These are phyloP conservation scores for Sporothrix humicola DNA, from an alignment of 2,329 filamentous ascomycete species.

Conservation along the genomic window DNA sequence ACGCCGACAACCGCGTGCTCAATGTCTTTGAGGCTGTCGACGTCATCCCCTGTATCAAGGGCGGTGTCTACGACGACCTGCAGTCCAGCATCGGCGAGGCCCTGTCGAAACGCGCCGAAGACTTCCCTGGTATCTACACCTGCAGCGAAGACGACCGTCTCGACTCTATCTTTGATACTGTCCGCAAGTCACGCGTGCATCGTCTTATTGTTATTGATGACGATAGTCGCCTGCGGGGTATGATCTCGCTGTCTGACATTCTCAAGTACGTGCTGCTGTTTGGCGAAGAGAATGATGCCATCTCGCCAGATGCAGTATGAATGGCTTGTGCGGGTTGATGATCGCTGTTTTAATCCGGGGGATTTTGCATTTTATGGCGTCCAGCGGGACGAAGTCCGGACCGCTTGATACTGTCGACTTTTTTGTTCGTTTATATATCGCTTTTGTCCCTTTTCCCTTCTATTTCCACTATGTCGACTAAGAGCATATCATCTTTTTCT, in stretches of 20 bases:
- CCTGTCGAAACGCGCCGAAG: conserved; percentile 81
- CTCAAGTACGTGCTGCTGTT: conserved; percentile 90
- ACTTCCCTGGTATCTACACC: conserved; percentile 96
- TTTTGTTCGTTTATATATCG: neutral
- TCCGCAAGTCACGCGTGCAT: conserved; percentile 93
- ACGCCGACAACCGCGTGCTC: conserved; percentile 75
- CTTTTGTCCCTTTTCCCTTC: neutral
- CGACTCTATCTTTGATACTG: conserved; percentile 95
- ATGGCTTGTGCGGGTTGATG: neutral
- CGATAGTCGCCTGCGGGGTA: conserved; percentile 79
- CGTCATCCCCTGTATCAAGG: conserved; percentile 94
- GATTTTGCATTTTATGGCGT: conserved; percentile 16
- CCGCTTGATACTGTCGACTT: neutral
- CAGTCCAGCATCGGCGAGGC: conserved; percentile 87
- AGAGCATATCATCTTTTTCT: neutral
- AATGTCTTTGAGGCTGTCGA: conserved; percentile 99
- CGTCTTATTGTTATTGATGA: conserved; percentile 93
- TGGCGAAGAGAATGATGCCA: conserved; percentile 66
- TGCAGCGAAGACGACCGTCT: conserved; percentile 90
- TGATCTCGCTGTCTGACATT: conserved; percentile 94
- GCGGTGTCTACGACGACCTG: conserved; percentile 89
- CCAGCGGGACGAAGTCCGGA: neutral
- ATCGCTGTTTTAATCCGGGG: neutral
- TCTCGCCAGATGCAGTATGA: conserved; percentile 31
- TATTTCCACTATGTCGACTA: neutral